Base-by-base conservation (phyloP, 2,329 filamentous ascomycete genomes). In the Cryphonectria naterciae region DNA sequence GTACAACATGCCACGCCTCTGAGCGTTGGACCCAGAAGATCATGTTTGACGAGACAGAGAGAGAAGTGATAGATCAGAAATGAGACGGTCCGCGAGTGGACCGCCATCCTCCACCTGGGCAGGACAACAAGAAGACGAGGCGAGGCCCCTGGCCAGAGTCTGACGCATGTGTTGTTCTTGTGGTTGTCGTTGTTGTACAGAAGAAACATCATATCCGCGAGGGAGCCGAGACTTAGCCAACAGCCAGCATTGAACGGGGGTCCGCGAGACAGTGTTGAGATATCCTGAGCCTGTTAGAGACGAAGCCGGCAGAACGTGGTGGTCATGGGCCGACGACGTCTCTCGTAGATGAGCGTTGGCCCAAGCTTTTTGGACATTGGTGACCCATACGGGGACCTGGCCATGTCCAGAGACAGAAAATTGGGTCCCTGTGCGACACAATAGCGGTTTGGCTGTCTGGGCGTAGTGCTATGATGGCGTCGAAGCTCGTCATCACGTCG, bases 51-150 rank as follows among this genome's bases (percentile, higher is more conserved):
- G 56, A 19, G 46, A 25, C 32, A 58, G 56, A 68, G 37, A 35
- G 49, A 63, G 58, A 70, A 72, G 25, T 72, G 68, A 70, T 62
- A 68, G 62, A 70, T 72, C 66, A 65, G 35, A 72, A 65, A 22
- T 64, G 46, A 61, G 52, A 37, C 54, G 70, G 43, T 22, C 32
- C 56, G 54, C 25, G 32, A 43, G 22, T 37, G 28, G 41, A 54
- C 32, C 62, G 54, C 43, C 37, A 66, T 61, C 32, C 58, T 15
- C 58, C 39, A 35, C 11, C 35, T n/a, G 58, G 58, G 58, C 58
- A 35, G 35, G 39, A 61, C 32, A 61, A n/a, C 22, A 49, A 49
- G 19, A 61, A 25, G 32, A 35, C 58, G 35, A 61, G 17, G 35
- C 19, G 15, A 15, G 46, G 17, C 58, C 58, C 58, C 58, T 61